Evolutionary conservation across 768 basidiomycete species (phyloP), one percentile per base, ranked within the genome.

Genomic region (Mycena chlorophos): DNA sequence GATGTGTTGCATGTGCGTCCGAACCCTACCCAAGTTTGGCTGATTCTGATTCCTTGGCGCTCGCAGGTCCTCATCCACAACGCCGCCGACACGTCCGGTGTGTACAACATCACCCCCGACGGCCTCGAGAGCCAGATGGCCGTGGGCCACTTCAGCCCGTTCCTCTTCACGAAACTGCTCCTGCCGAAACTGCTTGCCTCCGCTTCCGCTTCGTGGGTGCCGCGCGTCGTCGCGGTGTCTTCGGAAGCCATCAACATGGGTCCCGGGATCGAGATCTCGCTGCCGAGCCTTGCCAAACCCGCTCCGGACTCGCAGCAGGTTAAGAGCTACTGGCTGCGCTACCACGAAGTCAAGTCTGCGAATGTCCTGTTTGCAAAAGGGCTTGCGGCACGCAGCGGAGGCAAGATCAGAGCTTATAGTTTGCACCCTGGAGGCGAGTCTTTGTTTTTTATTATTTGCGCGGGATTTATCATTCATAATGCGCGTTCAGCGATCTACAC

Each of bases 331-430:
- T 12, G 12, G 27, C 8, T 30, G 23, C 10, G 12, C 3, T 58
- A 54, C 48, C 29, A 12, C 5, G 50, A 51, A 20, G 49, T 45
- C 2, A 58, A 53, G 49, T 37, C 19, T 14, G 57, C 57, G n/a
- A 58, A 54, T 25, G 28, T 58, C 52, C 57, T 58, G 28, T 40
- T 30, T 3, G 57, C 53, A 1, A 46, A 47, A 19, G 54, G 50
- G 28, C 39, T 55, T 22, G 28, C 54, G 19, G 50, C 42, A 17
- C 28, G 23, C n/a, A 19, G 30, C 2, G 39, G 45, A 12, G 54
- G 54, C n/a, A 31, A 20, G 16, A 8, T 55, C 20, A 39, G 46
- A 14, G 47, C 48, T 3, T 55, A 49, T 38, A 55, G 48, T 16
- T 19, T 55, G 39, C 54, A 55, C 19, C 54, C 54, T 5, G 54